Evolutionary conservation across 352 stramenopile genomes (phyloP).

Genomic region (Elongisporangium undulatum): DNA sequence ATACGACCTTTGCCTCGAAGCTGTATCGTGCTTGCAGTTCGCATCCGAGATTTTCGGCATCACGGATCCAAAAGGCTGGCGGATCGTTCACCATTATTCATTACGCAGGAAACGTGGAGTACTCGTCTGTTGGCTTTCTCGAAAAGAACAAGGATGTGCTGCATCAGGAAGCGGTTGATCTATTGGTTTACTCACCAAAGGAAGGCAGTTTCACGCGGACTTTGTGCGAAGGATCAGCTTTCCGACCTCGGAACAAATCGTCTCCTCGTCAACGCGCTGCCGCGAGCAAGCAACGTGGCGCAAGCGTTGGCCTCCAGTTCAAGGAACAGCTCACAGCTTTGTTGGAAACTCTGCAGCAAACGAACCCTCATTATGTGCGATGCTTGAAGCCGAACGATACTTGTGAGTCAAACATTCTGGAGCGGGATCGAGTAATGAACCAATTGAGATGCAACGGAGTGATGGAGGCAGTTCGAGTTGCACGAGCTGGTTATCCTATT

Average conservation of each 20-base stretch:
- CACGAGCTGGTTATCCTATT: constrained; percentile 78
- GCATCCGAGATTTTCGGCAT: constrained; percentile 63
- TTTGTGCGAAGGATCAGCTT: constrained; percentile 57
- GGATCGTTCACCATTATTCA: constrained; percentile 76
- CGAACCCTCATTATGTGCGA: constrained; percentile 85
- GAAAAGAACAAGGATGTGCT: constrained; percentile 88
- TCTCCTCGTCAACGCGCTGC: constrained; percentile 51
- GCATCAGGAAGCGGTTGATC: constrained; percentile 77
- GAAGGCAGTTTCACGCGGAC: constrained; percentile 71
- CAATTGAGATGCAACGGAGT: constrained; percentile 85
- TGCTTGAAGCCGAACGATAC: constrained; percentile 89
- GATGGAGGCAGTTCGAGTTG: constrained; percentile 84
- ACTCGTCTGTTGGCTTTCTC: constrained; percentile 67
- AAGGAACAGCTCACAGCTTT: constrained; percentile 77
- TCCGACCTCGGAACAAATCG: constrained; percentile 41
- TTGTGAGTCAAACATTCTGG: constrained; percentile 50
- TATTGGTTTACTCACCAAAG: constrained; percentile 65
- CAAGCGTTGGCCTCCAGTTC: constrained; percentile 85
- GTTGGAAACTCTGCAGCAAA: constrained; percentile 65
- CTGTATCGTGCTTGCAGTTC: constrained; percentile 65
- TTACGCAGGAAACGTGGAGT: constrained; percentile 81
- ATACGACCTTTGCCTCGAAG: constrained; percentile 79
- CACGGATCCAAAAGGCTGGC: constrained; percentile 70
- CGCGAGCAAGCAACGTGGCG: constrained; percentile 60
- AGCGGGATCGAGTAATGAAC: constrained; percentile 70